These are phyloP conservation scores for Rubia tinctorum DNA, from an alignment of 305 asterid species.

Conservation along the genomic window DNA sequence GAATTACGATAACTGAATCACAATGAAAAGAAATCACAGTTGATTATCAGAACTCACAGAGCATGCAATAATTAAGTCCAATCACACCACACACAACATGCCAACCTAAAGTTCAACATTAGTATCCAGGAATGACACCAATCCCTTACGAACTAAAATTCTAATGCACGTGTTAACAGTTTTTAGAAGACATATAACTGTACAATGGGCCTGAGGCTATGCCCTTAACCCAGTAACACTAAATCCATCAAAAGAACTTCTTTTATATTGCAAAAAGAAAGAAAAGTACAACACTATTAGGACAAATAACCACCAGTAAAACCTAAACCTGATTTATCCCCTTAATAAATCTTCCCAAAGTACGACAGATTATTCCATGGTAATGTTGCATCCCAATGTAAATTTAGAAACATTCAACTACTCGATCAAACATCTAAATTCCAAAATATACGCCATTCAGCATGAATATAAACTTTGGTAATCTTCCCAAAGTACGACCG, in stretches of 20 bases:
- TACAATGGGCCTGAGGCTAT: background rate
- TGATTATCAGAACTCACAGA: slow-evolving; percentile 3
- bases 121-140: background rate
- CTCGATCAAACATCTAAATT: background rate
- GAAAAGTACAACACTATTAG: background rate
- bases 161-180: background rate
- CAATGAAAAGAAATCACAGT: slow-evolving; percentile 18
- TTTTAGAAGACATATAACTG: background rate
- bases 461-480: background rate
- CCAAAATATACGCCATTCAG: background rate
- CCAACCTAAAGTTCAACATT: background rate
- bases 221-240: background rate
- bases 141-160: background rate
- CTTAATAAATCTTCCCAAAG: background rate
- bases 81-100: background rate
- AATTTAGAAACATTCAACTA: background rate
- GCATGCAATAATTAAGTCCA: background rate
- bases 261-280: background rate
- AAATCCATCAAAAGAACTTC: background rate
- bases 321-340: background rate
- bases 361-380: background rate
- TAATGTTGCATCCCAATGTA: background rate
- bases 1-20: slow-evolving; percentile 32
- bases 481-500: background rate
- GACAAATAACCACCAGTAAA: background rate